phyloP scores from a whole-genome alignment of 2,329 filamentous ascomycete genomes.

The Delphinella strobiligena region DNA sequence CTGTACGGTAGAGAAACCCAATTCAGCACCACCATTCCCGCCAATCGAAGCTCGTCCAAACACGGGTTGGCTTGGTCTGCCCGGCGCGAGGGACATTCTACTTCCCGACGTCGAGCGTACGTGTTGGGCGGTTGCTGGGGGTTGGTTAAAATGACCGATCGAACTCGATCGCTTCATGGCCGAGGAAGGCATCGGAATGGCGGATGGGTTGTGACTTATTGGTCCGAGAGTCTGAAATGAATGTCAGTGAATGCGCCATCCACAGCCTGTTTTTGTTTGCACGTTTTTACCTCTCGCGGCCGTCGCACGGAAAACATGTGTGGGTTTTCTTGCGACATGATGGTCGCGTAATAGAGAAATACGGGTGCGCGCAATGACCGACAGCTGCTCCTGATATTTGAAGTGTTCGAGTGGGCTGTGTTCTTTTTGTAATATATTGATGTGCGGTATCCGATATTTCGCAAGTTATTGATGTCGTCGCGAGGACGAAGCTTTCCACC shows the following conservation, averaged over 20 bases:
- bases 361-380: too few relatives aligned
- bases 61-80: slow-evolving; percentile 72
- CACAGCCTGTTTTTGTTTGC: background rate
- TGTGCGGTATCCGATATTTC: too few relatives aligned
- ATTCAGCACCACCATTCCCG: slow-evolving; percentile 58
- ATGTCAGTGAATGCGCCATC: background rate
- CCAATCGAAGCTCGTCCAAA: slow-evolving; percentile 80
- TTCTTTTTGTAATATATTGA: too few relatives aligned
- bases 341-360: too few relatives aligned
- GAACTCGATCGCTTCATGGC: slow-evolving; percentile 89
- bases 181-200: slow-evolving; percentile 81
- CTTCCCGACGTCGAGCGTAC: slow-evolving; percentile 71
- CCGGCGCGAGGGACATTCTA: slow-evolving; percentile 73
- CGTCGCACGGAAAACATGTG: slow-evolving; percentile 86
- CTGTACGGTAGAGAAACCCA: slow-evolving; percentile 72
- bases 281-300: slow-evolving; percentile 79
- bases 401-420: too few relatives aligned
- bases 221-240: slow-evolving; percentile 64
- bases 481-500: background rate
- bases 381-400: too few relatives aligned
- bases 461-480: too few relatives aligned
- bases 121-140: slow-evolving; percentile 58
- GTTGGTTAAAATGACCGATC: slow-evolving; percentile 52
- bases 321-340: slow-evolving; percentile 69
- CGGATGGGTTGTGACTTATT: slow-evolving; percentile 63